Base-by-base conservation (phyloP, 1,139 yeast species). In the Wickerhamomyces sp. region DNA sequence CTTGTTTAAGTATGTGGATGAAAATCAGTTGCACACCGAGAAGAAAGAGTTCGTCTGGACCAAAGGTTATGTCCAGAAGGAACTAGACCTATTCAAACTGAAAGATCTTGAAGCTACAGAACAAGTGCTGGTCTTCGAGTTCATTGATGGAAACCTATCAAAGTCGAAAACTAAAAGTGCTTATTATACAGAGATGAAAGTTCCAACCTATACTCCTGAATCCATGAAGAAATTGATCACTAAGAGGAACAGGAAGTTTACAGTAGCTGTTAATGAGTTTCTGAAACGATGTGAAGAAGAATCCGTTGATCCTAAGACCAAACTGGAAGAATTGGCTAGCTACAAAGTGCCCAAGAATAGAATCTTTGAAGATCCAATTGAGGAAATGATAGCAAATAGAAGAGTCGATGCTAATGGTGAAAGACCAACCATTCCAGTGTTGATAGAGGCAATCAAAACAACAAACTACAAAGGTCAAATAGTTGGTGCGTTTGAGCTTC, bases 61-160 rank as follows among this genome's bases (percentile, higher is more conserved):
- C 45, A 68, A 68, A 32, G 79, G 79, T 0, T 72, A 61, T 49
- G 60, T 67, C 44, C 73, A 76, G 53, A 69, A 75, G 44, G 79
- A 76, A 37, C 57, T 63, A 30, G 82, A 78, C 57, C 69, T 78
- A 34, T 77, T 71, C 49, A 69, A 75, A 38, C 55, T 76, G 34
- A 71, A 74, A 45, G 70, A 66, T 32, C 58, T 61, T 34, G 66
- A 64, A 44, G 54, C 46, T 26, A 46, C 55, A 10, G 61, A 62
- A n/a, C 89, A 83, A 54, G 57, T 87, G 4, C 68, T 90, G 29
- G 71, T 89, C 2, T 84, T 90, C 61, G 95, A 86, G 57, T 88
- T 90, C 61, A 72, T 79, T 18, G 96, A 90, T 63, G 88, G 89
- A 4, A 69, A 74, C 45, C 63, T 76, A 57, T 62, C 67, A 43